phyloP scores from a whole-genome alignment of 2,329 filamentous ascomycete species.

The Trichothecium roseum region DNA sequence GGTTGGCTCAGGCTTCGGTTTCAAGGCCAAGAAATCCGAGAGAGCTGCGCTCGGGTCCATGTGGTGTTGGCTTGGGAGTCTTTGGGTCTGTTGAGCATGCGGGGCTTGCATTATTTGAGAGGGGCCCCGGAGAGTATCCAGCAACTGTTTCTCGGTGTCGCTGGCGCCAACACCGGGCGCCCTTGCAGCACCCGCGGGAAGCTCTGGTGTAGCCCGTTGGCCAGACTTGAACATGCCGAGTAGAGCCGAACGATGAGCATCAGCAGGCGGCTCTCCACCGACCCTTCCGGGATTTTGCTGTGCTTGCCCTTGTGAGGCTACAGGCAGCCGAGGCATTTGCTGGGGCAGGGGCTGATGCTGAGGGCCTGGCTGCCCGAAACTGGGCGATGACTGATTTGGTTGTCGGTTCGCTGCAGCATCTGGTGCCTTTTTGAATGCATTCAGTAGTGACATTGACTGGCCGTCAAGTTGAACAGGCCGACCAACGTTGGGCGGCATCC shows the following conservation, averaged over 20 bases:
- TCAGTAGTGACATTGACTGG: slow-evolving; percentile 32
- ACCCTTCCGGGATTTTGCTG: not conserved
- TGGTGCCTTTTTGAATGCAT: slow-evolving; percentile 27
- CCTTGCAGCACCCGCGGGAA: not conserved
- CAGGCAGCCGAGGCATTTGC: slow-evolving; percentile 6
- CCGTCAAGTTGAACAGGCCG: slow-evolving; percentile 23
- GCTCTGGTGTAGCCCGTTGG: not conserved
- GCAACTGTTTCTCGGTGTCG: slow-evolving; percentile 1
- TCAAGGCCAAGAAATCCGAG: slow-evolving; percentile 1
- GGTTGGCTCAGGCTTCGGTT: not conserved
- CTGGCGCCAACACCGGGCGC: not conserved
- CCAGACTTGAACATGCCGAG: slow-evolving; percentile 44
- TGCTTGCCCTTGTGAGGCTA: not conserved
- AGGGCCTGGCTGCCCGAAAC: slow-evolving; percentile 2
- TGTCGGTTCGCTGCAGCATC: no score
- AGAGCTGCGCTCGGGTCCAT: slow-evolving; percentile 1
- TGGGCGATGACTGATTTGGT: no score
- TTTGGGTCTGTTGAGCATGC: not conserved
- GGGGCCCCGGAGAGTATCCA: slow-evolving; percentile 1
- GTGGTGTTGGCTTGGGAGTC: not conserved
- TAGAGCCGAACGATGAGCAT: slow-evolving; percentile 33
- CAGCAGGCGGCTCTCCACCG: not conserved
- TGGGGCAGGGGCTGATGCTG: slow-evolving; percentile 6
- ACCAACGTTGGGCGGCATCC: slow-evolving; percentile 5
- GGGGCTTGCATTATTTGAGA: not conserved